These are phyloP conservation scores for Erodium moschatum DNA, from an alignment of 441 rosid species.

Conservation along the genomic window DNA sequence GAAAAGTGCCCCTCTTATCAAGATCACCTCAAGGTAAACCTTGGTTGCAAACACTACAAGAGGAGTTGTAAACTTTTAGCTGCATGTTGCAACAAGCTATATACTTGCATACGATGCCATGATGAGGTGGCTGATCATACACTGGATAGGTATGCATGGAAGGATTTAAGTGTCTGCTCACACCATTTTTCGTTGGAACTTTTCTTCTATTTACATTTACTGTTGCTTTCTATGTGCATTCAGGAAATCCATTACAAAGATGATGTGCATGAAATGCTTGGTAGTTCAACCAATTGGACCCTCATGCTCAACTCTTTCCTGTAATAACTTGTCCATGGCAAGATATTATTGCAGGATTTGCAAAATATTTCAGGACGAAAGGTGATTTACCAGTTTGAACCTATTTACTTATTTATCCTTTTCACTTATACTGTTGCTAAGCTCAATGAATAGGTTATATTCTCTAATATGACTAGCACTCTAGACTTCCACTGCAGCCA, in stretches of 20 bases:
- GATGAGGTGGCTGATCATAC: slow-evolving; percentile 64
- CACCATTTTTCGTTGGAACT: neutral
- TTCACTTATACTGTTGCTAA: neutral
- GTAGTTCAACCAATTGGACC: slow-evolving; percentile 49
- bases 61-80: slow-evolving; percentile 61
- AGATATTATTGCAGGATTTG: slow-evolving; percentile 71
- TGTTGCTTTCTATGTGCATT: slow-evolving; percentile 14
- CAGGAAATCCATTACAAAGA: slow-evolving; percentile 52
- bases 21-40: slow-evolving; percentile 30
- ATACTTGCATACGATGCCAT: slow-evolving; percentile 68
- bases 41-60: slow-evolving; percentile 74
- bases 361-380: slow-evolving; percentile 57
- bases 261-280: slow-evolving; percentile 87
- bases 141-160: slow-evolving; percentile 43
- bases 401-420: neutral
- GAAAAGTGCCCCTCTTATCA: slow-evolving; percentile 50
- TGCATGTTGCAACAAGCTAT: slow-evolving; percentile 58
- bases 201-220: slow-evolving; percentile 6
- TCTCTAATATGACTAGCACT: neutral
- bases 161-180: slow-evolving; percentile 6
- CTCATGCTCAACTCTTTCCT: slow-evolving; percentile 43
- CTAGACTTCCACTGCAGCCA: no score
- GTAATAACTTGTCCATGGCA: slow-evolving; percentile 54
- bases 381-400: slow-evolving; percentile 31
- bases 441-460: neutral